Percentiles rank a stretch among this genome's conserved stretches.
phyloP scores from a whole-genome alignment of 1,284 basidiomycete species.

The Marasmius sp. region DNA sequence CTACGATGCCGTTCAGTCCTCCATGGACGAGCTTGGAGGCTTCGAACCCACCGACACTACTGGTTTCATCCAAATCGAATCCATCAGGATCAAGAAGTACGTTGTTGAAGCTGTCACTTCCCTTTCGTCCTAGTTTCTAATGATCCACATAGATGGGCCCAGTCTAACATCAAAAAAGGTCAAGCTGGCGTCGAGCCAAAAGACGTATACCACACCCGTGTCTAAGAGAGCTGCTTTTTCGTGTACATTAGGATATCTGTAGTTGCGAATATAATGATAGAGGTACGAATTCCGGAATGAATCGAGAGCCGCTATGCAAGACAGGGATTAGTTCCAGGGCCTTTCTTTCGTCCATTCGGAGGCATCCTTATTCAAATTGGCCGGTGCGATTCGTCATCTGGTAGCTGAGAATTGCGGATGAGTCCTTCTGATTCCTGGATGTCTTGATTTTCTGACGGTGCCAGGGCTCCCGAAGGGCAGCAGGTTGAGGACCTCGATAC shows the following conservation, averaged over 20 bases:
- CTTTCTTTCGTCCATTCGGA: too few relatives aligned
- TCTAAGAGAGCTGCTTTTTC: constrained; percentile 22
- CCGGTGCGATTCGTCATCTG: too few relatives aligned
- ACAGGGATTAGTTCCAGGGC: too few relatives aligned
- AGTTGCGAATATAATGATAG: background rate
- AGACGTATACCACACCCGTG: constrained; percentile 73
- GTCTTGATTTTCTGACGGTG: too few relatives aligned
- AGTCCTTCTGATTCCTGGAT: too few relatives aligned
- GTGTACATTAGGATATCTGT: background rate
- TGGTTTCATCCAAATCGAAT: constrained; percentile 94
- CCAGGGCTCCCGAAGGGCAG: background rate
- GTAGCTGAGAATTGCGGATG: too few relatives aligned
- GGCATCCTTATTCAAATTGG: too few relatives aligned
- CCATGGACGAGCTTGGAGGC: constrained; percentile 98
- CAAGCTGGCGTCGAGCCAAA: constrained; percentile 75
- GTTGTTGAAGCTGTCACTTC: constrained; percentile 30
- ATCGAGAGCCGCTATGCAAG: too few relatives aligned
- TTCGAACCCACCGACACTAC: constrained; percentile 92
- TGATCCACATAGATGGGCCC: constrained; percentile 63
- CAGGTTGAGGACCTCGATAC: background rate
- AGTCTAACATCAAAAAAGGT: constrained; percentile 81
- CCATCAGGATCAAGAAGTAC: constrained; percentile 94
- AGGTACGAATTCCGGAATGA: too few relatives aligned
- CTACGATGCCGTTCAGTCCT: constrained; percentile 96
- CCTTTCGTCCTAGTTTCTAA: constrained; percentile 1